Evolutionary conservation across 2,329 filamentous ascomycete species (phyloP).

Genomic region (Epichloe sylvatica): DNA sequence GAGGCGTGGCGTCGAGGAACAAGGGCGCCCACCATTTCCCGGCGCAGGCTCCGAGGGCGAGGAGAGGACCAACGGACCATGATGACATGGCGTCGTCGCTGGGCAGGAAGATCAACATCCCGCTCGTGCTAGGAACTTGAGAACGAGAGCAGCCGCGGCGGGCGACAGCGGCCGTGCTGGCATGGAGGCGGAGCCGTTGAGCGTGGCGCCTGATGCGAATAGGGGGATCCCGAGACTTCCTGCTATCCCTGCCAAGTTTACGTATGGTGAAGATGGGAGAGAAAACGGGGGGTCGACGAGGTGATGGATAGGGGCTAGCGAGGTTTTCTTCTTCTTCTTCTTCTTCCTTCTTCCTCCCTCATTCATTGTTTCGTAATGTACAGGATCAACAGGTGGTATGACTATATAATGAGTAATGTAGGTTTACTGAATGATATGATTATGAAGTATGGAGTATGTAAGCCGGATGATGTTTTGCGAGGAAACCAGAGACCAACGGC

Average conservation of each 20-base stretch:
- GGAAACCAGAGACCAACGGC: too few species aligned
- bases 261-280: slow-evolving; percentile 18
- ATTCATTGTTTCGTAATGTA: too few species aligned
- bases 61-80: background rate
- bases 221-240: slow-evolving; percentile 32
- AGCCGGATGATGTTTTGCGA: too few species aligned
- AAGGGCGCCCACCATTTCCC: background rate
- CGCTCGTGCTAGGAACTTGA: slow-evolving; percentile 2
- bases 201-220: slow-evolving; percentile 31
- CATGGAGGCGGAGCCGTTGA: slow-evolving; percentile 16
- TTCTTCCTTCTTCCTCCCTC: background rate
- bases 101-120: slow-evolving; percentile 3
- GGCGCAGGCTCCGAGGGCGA: background rate
- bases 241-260: slow-evolving; percentile 29
- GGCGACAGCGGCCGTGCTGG: background rate
- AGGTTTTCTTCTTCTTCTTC: too few species aligned
- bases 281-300: slow-evolving; percentile 15
- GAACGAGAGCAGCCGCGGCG: background rate
- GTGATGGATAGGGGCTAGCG: slow-evolving; percentile 4
- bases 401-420: too few species aligned
- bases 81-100: background rate
- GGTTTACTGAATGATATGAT: too few species aligned
- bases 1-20: slow-evolving; percentile 14
- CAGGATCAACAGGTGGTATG: too few species aligned
- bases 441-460: too few species aligned